Conservation (phyloP, 1,284 basidiomycete species). For the Ceratorhiza oryzae-sativae region DNA sequence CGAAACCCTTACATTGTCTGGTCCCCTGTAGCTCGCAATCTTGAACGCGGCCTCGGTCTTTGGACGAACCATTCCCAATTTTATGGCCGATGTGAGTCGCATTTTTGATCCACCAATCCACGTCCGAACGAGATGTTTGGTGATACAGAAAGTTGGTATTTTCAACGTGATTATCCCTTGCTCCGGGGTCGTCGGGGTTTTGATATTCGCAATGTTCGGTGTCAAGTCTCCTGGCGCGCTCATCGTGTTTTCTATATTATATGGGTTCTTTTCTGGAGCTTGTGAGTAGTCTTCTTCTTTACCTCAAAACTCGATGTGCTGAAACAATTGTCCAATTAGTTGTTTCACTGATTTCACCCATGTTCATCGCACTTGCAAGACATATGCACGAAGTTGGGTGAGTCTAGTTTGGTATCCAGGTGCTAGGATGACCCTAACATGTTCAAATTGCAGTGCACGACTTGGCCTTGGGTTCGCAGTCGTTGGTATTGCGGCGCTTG, state of each 20-base stretch:
- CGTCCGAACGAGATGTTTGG: not conserved
- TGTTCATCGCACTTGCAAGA: slow-evolving; percentile 20
- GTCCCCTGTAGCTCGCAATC: slow-evolving; percentile 14
- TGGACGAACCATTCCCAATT: slow-evolving; percentile 35
- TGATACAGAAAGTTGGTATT: slow-evolving; percentile 37
- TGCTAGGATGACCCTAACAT: not conserved
- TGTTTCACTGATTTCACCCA: slow-evolving; percentile 28
- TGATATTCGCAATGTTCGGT: slow-evolving; percentile 44
- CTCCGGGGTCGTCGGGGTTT: slow-evolving; percentile 11
- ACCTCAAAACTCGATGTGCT: not conserved
- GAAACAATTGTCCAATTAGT: not conserved
- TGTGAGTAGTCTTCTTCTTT: slow-evolving; percentile 2
- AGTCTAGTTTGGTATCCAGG: not conserved
- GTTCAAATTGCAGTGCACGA: not conserved
- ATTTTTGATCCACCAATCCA: not conserved
- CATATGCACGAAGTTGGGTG: slow-evolving; percentile 33
- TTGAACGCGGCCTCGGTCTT: slow-evolving; percentile 33
- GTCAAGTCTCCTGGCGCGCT: slow-evolving; percentile 35
- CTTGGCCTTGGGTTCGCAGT: slow-evolving; percentile 18
- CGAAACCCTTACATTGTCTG: not conserved
- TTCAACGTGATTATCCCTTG: slow-evolving; percentile 39
- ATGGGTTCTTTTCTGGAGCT: slow-evolving; percentile 38
- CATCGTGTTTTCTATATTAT: slow-evolving; percentile 26
- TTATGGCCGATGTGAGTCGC: slow-evolving; percentile 25
- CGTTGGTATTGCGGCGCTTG: slow-evolving; percentile 23